These are phyloP conservation scores for Parathielavia hyrcaniae DNA, from an alignment of 495 filamentous ascomycete genomes.

Conservation along the genomic window DNA sequence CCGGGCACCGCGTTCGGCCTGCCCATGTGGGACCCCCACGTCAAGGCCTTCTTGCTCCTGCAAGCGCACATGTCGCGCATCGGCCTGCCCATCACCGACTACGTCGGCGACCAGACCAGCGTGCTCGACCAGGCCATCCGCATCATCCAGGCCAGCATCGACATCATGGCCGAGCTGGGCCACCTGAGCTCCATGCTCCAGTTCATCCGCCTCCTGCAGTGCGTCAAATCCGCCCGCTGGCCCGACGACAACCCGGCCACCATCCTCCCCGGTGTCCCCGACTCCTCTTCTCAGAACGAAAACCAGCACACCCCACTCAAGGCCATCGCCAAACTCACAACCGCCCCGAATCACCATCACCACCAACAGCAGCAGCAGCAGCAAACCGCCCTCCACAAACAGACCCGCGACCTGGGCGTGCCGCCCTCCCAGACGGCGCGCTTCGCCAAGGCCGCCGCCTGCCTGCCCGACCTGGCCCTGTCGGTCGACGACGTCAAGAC, in stretches of 20 bases:
- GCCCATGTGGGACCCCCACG: slow-evolving; percentile 97
- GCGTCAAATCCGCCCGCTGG: slow-evolving; percentile 89
- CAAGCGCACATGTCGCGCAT: slow-evolving; percentile 94
- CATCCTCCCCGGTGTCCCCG: slow-evolving; percentile 70
- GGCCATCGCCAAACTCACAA: background rate
- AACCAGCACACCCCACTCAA: slow-evolving; percentile 7
- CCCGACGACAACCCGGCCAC: slow-evolving; percentile 71
- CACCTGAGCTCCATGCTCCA: slow-evolving; percentile 63
- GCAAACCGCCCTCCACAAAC: slow-evolving; percentile 11
- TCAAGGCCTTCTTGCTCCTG: slow-evolving; percentile 89
- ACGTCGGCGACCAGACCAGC: slow-evolving; percentile 79
- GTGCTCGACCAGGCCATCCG: slow-evolving; percentile 94
- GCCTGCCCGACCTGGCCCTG: slow-evolving; percentile 65
- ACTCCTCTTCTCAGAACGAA: background rate
- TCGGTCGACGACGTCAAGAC: slow-evolving; percentile 54
- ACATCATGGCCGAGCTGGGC: slow-evolving; percentile 88
- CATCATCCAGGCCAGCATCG: slow-evolving; percentile 86
- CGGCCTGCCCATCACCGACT: slow-evolving; percentile 90
- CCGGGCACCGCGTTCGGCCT: slow-evolving; percentile 49
- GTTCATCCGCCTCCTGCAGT: slow-evolving; percentile 83
- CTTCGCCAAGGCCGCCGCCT: slow-evolving; percentile 54
- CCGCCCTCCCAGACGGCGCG: slow-evolving; percentile 26
- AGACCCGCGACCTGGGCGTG: slow-evolving; percentile 39
- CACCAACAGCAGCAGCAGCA: too few species aligned
- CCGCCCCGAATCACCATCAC: too few species aligned